Percentiles rank a stretch among this genome's conserved stretches.
phyloP scores from a whole-genome alignment of 805 yeast genomes.

The Lipomyces orientalis region DNA sequence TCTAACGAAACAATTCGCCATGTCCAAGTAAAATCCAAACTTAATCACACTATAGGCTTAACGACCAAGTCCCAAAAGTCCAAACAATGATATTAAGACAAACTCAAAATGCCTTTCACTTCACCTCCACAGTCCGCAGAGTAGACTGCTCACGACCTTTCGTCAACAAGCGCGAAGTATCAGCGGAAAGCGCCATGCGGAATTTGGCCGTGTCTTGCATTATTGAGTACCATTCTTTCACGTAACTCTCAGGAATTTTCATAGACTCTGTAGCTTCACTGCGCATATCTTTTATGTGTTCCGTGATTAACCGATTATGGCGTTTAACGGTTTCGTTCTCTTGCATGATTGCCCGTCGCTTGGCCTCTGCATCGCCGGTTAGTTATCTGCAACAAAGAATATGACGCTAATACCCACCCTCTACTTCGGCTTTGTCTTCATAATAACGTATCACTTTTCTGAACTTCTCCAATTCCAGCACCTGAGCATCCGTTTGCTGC shows the following conservation, averaged over 20 bases:
- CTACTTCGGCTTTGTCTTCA: slow-evolving; percentile 43
- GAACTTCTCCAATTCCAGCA: slow-evolving; percentile 42
- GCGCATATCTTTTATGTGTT: slow-evolving; percentile 40
- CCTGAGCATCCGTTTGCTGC: slow-evolving; percentile 39
- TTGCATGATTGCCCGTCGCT: slow-evolving; percentile 42
- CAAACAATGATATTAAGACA: not conserved
- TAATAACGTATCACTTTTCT: slow-evolving; percentile 42
- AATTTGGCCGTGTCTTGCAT: slow-evolving; percentile 12
- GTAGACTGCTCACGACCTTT: not conserved
- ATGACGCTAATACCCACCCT: slow-evolving; percentile 9
- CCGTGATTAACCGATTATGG: slow-evolving; percentile 43
- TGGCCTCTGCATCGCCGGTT: slow-evolving; percentile 39
- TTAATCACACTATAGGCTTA: not conserved
- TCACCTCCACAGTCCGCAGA: not conserved
- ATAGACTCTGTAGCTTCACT: not conserved
- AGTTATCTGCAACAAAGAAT: not conserved
- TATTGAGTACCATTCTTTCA: slow-evolving; percentile 16
- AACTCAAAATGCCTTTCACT: not conserved
- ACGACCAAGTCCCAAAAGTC: not conserved
- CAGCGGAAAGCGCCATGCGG: not conserved
- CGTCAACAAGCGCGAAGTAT: not conserved
- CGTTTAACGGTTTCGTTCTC: slow-evolving; percentile 41
- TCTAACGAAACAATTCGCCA: too few species aligned
- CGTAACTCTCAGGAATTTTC: slow-evolving; percentile 8
- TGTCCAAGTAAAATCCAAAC: not conserved